These are phyloP conservation scores for Helotiales sp. DNA, from an alignment of 2,329 filamentous ascomycete genomes.

Conservation along the genomic window DNA sequence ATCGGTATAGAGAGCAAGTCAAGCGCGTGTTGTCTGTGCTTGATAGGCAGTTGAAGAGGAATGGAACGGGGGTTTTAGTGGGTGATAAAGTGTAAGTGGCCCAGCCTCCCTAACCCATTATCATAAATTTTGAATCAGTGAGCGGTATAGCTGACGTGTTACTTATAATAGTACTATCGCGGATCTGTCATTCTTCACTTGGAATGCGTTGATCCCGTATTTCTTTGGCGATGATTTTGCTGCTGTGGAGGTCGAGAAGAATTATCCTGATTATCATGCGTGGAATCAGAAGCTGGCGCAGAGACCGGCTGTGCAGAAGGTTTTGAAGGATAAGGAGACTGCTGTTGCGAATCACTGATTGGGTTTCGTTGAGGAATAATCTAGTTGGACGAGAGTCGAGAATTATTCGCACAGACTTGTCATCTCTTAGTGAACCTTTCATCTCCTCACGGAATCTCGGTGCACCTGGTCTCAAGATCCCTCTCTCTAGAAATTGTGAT, in stretches of 20 bases:
- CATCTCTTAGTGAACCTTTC: too few species aligned
- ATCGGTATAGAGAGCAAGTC: constrained; percentile 51
- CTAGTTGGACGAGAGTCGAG: too few species aligned
- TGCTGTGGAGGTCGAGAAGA: constrained; percentile 30
- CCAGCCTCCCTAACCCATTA: neutral
- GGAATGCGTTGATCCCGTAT: constrained; percentile 22
- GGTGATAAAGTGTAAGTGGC: constrained; percentile 43
- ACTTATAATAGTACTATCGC: constrained; percentile 47
- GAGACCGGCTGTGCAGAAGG: constrained; percentile 28
- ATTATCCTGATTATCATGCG: constrained; percentile 30
- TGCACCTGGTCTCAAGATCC: too few species aligned
- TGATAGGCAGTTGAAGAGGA: constrained; percentile 43
- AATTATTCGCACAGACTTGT: too few species aligned
- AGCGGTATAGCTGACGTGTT: constrained; percentile 25
- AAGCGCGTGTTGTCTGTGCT: constrained; percentile 45
- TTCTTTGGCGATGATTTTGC: constrained; percentile 23
- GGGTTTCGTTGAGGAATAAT: too few species aligned
- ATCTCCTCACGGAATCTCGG: too few species aligned
- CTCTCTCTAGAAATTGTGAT: too few species aligned
- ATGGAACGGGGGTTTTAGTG: constrained; percentile 45
- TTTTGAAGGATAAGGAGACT: constrained; percentile 24
- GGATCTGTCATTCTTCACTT: constrained; percentile 39
- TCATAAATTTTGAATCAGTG: too few species aligned
- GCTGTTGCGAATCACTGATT: constrained; percentile 9
- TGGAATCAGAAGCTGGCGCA: constrained; percentile 30